Evolutionary conservation across 2,329 filamentous ascomycete species (phyloP).

Genomic region (Xylaria sp.): DNA sequence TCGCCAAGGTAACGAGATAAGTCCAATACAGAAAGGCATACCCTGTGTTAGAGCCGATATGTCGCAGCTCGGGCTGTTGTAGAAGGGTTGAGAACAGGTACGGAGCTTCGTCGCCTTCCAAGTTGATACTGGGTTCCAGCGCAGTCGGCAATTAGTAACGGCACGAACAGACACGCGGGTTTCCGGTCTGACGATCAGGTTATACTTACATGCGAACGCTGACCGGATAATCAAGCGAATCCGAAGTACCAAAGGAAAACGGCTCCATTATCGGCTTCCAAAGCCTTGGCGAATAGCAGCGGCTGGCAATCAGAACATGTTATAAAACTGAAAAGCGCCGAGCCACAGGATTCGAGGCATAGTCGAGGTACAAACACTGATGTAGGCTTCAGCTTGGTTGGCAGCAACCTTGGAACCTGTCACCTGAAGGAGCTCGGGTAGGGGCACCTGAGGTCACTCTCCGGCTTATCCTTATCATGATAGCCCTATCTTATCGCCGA

Average conservation of each 20-base stretch:
- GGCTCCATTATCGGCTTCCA: conserved; percentile 72
- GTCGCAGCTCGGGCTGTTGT: conserved; percentile 77
- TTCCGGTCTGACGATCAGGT: not conserved
- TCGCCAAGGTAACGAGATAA: not conserved
- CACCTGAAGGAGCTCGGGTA: conserved; percentile 10
- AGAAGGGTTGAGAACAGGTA: conserved; percentile 79
- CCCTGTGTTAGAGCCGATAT: conserved; percentile 86
- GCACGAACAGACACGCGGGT: not conserved
- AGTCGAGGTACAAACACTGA: not conserved
- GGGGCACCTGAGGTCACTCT: conserved; percentile 14
- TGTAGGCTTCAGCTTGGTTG: not conserved
- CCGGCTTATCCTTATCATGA: not conserved
- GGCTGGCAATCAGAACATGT: not conserved
- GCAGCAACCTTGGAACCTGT: not conserved
- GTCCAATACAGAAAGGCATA: conserved; percentile 41
- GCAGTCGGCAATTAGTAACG: conserved; percentile 4
- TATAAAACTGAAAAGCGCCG: not conserved
- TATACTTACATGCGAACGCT: conserved; percentile 65
- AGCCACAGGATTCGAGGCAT: not conserved
- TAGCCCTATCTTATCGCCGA: not conserved
- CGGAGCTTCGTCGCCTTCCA: conserved; percentile 77
- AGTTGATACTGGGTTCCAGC: conserved; percentile 48
- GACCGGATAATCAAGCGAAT: conserved; percentile 76
- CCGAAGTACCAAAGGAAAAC: conserved; percentile 92
- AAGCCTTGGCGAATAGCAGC: conserved; percentile 14